Conservation (phyloP, 164 flowering plant species). For the Vitis rupestris region DNA sequence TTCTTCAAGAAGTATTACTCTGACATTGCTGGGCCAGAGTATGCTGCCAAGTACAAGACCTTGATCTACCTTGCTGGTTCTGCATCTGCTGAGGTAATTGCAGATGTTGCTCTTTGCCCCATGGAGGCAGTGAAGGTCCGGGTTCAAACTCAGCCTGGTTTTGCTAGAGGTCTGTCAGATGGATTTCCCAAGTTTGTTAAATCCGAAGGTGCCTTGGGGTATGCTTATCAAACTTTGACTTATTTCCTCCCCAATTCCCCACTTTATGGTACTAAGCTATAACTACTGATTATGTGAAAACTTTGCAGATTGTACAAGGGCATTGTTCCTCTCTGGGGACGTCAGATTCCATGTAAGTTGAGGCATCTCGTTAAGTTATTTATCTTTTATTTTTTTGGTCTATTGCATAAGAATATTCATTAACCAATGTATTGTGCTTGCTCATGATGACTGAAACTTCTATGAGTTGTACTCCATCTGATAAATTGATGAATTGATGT, state of each 20-base stretch:
- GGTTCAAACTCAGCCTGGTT: constrained; percentile 85
- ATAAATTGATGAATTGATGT: too few relatives aligned
- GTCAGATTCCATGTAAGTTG: constrained; percentile 81
- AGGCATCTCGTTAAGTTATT: not conserved
- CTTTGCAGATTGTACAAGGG: constrained; percentile 76
- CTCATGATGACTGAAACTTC: not conserved
- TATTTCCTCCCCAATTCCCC: not conserved
- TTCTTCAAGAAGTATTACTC: constrained; percentile 83
- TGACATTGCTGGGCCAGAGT: constrained; percentile 80
- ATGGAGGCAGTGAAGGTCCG: constrained; percentile 86
- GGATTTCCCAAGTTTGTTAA: constrained; percentile 75
- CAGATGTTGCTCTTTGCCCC: constrained; percentile 83
- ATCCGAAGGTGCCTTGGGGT: constrained; percentile 76
- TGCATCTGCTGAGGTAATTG: constrained; percentile 87
- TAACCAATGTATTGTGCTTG: not conserved
- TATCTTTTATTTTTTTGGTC: not conserved
- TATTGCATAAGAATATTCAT: not conserved
- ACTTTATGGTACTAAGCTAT: not conserved
- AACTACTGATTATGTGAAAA: constrained; percentile 6
- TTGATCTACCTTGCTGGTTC: constrained; percentile 84
- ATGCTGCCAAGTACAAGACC: constrained; percentile 77
- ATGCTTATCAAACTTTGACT: constrained; percentile 9
- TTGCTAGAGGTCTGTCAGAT: constrained; percentile 73
- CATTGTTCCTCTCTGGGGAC: constrained; percentile 82
- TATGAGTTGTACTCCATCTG: too few relatives aligned